Base-by-base conservation (phyloP, 2,329 filamentous ascomycete species). In the Huntiella moniliformis region DNA sequence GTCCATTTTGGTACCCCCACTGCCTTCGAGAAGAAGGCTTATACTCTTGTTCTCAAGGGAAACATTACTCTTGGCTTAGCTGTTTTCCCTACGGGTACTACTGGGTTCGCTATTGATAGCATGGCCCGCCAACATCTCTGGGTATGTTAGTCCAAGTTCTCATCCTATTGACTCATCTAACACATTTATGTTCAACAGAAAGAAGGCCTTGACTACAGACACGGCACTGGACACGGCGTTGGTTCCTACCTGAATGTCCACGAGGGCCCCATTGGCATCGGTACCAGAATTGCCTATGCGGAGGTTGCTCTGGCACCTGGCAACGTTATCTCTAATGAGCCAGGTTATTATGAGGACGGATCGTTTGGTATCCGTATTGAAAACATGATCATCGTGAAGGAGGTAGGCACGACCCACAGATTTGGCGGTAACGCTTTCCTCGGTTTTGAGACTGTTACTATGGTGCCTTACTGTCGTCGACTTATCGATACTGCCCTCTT, bases 171-270 rank as follows among this genome's bases (percentile, higher is more conserved):
- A 10, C 10, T 15, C 18, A 31, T 12, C 16, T 40, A 35, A 46
- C 22, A 8, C 33, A 4, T 22, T 31, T 38, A 34, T 10, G 4
- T 22, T 36, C 52, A 37, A 28, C 49, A 73, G 70, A 66, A 68
- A 57, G 72, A 88, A 56, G 91, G 91, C 0, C 68, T 98, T 10
- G 91, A 98, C 59, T 98, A 95, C 62, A 77, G 91, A 34, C 91
- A 98, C 59, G 91, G 91, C 47, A 98, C 91, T 4, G 91, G 91
- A 7, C 91, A 98, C 58, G 91, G 91, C 38, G 82, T 98, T 33
- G 91, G 91, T 22, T 94, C 86, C 1, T 98, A 80, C 62, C 66
- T 98, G 56, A 98, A 98, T 54, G 91, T 98, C 0, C 91, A 98
- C 58, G 91, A 98, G 63, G 91, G 91, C 0, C 91, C 91, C 1